phyloP scores from a whole-genome alignment of 2,329 filamentous ascomycete species.

The Xylaria digitata region DNA sequence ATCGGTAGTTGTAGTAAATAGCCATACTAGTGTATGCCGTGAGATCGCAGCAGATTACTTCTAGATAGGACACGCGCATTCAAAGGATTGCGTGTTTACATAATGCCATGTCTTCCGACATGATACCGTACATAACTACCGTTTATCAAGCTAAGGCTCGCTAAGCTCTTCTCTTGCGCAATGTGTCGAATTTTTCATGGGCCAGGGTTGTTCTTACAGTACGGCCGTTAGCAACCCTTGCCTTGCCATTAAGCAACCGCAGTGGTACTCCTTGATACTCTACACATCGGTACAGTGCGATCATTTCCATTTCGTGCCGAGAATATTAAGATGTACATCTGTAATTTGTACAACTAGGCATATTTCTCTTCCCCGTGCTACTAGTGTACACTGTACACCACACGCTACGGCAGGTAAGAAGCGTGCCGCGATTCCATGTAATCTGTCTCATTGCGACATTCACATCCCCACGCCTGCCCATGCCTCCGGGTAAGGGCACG shows the following conservation, averaged over 20 bases:
- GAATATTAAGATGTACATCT: slow-evolving; percentile 4
- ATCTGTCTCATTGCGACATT: slow-evolving; percentile 22
- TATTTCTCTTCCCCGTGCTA: background rate
- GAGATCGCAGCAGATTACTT: slow-evolving; percentile 8
- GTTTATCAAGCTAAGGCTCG: slow-evolving; percentile 6
- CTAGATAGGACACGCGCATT: slow-evolving; percentile 8
- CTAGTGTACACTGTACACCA: slow-evolving; percentile 11
- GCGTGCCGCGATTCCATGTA: slow-evolving; percentile 18
- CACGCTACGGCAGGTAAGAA: slow-evolving; percentile 9
- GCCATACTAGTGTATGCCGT: background rate
- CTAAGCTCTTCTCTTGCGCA: slow-evolving; percentile 8
- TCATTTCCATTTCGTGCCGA: background rate
- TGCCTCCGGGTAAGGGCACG: slow-evolving; percentile 8
- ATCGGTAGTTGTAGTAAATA: slow-evolving; percentile 1
- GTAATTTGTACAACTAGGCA: background rate
- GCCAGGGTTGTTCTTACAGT: slow-evolving; percentile 2
- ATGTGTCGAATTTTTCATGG: slow-evolving; percentile 13
- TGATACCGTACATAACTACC: background rate
- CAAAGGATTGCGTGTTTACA: slow-evolving; percentile 14
- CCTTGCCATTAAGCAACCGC: background rate
- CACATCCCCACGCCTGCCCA: slow-evolving; percentile 9
- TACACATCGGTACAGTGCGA: slow-evolving; percentile 12
- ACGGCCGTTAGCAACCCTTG: background rate
- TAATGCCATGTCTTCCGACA: slow-evolving; percentile 1
- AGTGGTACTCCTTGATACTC: background rate